Base-by-base conservation (phyloP, 139 green algal species). In the Volvox africanus region DNA sequence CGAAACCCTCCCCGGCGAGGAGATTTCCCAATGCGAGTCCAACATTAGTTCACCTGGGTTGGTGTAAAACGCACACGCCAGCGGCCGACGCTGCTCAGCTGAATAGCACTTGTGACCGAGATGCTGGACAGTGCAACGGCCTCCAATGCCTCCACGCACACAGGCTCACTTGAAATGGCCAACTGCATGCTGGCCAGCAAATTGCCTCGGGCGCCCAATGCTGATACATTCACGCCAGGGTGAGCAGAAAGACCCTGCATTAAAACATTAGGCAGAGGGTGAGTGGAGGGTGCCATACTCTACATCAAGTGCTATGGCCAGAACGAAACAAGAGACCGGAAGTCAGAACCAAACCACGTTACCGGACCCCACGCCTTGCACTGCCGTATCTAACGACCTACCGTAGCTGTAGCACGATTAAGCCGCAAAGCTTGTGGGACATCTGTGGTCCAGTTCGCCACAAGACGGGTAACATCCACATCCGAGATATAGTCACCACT, bases 391-490 rank as follows among this genome's bases (percentile, higher is more conserved):
- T 9, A 55, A 55, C 44, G 44, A 20, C 81, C 14, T 87, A 90
- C 86, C 86, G 30, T 62, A 2, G 44, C 50, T 0, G 50, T 90
- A 22, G 50, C 11, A 55, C 50, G 50, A 16, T 1, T 9, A 0
- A 90, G 0, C 17, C 50, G 71, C 71, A 90, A 28, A 24, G 86
- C 86, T 17, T 83, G 50, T 1, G 86, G 86, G 1, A 13, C 17
- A 71, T 90, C 86, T 11, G 73, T 28, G 19, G 71, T 62, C 86
- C 86, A 90, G 69, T 55, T 89, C 12, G 86, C 50, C 20, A 76
- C 82, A 20, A 93, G 73, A 17, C 9, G 24, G 14, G 91, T 95
- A 32, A 95, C 77, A 16, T 95, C 93, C 73, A 89, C 82, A 18
- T 61, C 73, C 0, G 44, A 5, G 13, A 94, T 22, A 11, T 35